Evolutionary conservation across 768 basidiomycete species (phyloP).

Genomic region (Russula vinacea): DNA sequence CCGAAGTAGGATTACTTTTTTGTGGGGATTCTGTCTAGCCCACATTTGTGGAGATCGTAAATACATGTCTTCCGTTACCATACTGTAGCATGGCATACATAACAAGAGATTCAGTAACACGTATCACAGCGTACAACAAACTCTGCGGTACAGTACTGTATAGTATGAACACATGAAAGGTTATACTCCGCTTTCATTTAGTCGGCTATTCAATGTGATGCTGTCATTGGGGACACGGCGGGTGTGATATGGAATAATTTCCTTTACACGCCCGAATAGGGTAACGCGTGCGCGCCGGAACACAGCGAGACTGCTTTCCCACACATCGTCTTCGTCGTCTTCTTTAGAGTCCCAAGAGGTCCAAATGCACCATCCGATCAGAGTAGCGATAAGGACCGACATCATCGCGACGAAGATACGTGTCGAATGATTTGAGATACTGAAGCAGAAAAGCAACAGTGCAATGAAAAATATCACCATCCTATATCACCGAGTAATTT

Average conservation of each 20-base stretch:
- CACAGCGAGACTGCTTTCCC: neutral
- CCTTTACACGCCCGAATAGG: neutral
- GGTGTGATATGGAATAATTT: neutral
- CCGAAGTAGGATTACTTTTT: too few relatives aligned
- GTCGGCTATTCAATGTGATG: neutral
- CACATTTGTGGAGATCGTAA: neutral
- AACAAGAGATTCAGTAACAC: neutral
- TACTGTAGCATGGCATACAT: neutral
- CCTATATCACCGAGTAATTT: neutral
- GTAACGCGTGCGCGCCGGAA: neutral
- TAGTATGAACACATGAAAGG: neutral
- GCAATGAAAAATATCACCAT: slow-evolving; percentile 6
- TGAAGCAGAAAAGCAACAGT: slow-evolving; percentile 6
- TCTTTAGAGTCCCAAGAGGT: slow-evolving; percentile 1
- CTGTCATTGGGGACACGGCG: neutral
- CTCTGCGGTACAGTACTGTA: too few relatives aligned
- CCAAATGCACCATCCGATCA: slow-evolving; percentile 11
- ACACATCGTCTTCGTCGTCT: neutral
- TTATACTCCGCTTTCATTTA: neutral
- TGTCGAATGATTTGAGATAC: slow-evolving; percentile 10
- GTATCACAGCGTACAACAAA: neutral
- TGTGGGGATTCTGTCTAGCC: too few relatives aligned
- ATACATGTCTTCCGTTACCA: neutral
- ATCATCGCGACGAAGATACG: slow-evolving; percentile 16
- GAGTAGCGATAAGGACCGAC: neutral